Evolutionary conservation across 208 protist species (phyloP).

Genomic region (Leishmania lainsoni): DNA sequence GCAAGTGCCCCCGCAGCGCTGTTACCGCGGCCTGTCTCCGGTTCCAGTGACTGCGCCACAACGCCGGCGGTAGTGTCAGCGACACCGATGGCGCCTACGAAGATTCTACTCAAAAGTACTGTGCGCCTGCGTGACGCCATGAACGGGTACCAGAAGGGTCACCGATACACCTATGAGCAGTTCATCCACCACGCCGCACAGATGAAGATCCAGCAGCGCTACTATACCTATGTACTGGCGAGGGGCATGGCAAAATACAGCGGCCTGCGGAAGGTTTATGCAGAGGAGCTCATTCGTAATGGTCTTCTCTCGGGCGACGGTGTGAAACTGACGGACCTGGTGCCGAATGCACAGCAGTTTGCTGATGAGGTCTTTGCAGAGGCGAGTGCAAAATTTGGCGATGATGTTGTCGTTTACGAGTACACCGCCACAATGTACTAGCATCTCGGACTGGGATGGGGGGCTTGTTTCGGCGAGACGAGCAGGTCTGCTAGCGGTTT

Average conservation of each 20-base stretch:
- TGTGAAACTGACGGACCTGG: constrained; percentile 34
- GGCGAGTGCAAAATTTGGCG: constrained; percentile 30
- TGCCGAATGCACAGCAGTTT: constrained; percentile 40
- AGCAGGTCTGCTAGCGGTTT: too few species aligned
- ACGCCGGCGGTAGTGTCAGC: too few species aligned
- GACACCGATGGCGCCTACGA: not conserved
- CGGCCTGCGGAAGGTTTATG: constrained; percentile 35
- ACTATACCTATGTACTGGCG: constrained; percentile 38
- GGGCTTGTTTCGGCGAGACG: not conserved
- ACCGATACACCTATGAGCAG: constrained; percentile 49
- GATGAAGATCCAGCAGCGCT: constrained; percentile 46
- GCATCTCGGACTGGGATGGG: not conserved
- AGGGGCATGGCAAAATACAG: constrained; percentile 13
- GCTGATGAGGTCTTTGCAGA: constrained; percentile 40
- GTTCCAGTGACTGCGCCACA: not conserved
- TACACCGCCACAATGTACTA: constrained; percentile 25
- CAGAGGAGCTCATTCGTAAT: constrained; percentile 64
- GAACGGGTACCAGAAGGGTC: constrained; percentile 73
- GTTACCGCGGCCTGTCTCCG: not conserved
- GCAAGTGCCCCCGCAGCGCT: not conserved
- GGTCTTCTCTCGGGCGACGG: constrained; percentile 46
- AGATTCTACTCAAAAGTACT: constrained; percentile 34
- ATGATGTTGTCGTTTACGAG: constrained; percentile 46
- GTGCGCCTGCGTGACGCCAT: constrained; percentile 43
- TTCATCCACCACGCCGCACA: constrained; percentile 40